Conservation (phyloP, 2,329 filamentous ascomycete species). For the Pestalotiopsis sp. region DNA sequence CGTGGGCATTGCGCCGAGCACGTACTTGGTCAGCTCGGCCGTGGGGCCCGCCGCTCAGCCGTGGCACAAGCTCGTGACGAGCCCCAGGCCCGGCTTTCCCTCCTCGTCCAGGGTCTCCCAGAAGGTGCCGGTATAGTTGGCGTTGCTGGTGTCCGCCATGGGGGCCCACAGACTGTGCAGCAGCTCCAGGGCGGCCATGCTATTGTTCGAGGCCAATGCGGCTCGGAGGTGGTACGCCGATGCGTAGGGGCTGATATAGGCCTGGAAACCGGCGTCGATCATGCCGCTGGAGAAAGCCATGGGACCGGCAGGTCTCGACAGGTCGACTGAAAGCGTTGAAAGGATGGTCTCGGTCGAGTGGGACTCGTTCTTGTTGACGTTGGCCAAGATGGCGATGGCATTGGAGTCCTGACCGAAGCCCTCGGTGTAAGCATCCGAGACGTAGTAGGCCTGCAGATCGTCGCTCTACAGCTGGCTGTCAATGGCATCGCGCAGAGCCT, state of each 20-base stretch:
- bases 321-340: conserved; percentile 16
- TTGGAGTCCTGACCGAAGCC: conserved; percentile 35
- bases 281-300: conserved; percentile 7
- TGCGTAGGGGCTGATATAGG: conserved; percentile 22
- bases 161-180: conserved; percentile 27
- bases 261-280: conserved; percentile 8
- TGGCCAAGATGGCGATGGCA: conserved; percentile 34
- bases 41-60: conserved; percentile 36
- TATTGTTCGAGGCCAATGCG: conserved; percentile 22
- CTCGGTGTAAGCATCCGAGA: conserved; percentile 23
- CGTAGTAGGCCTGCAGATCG: conserved; percentile 25
- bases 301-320: conserved; percentile 17
- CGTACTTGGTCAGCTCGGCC: conserved; percentile 31
- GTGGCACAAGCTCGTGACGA: conserved; percentile 34
- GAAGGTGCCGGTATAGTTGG: conserved; percentile 33
- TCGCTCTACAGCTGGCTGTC: conserved; percentile 28
- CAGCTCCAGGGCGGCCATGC: conserved; percentile 15
- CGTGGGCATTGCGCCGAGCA: conserved; percentile 28
- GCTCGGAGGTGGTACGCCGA: conserved; percentile 34
- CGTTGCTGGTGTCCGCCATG: conserved; percentile 26
- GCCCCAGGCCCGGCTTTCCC: conserved; percentile 28
- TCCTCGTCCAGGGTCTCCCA: conserved; percentile 31
- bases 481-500: conserved; percentile 26
- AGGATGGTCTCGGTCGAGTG: conserved; percentile 22
- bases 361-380: conserved; percentile 21